Conservation (phyloP, 2,329 filamentous ascomycete species). For the Huntiella moniliformis region DNA sequence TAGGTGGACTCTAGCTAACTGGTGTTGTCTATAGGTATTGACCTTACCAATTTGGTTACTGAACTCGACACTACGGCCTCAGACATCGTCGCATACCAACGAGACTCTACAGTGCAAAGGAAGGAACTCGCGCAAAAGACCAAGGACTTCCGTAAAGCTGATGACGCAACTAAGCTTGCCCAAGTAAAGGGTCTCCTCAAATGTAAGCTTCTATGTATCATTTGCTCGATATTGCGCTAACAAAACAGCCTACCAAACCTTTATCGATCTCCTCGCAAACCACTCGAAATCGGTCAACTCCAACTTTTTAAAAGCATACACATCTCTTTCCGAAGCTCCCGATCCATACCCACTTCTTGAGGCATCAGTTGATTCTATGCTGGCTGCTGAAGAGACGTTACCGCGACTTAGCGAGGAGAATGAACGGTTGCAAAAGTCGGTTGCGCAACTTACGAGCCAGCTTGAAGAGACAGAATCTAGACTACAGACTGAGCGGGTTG, state of each 20-base stretch:
- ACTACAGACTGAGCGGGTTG: slow-evolving; percentile 57
- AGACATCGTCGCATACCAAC: slow-evolving; percentile 81
- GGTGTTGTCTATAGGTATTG: slow-evolving; percentile 44
- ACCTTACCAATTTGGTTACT: slow-evolving; percentile 65
- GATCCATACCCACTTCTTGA: slow-evolving; percentile 94
- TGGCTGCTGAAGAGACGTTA: slow-evolving; percentile 78
- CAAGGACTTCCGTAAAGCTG: slow-evolving; percentile 89
- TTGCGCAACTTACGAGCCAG: slow-evolving; percentile 57
- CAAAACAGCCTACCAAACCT: slow-evolving; percentile 69
- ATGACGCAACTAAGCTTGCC: slow-evolving; percentile 66
- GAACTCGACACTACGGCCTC: slow-evolving; percentile 85
- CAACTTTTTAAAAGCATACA: slow-evolving; percentile 83
- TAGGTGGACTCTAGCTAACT: neutral
- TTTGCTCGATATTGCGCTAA: neutral
- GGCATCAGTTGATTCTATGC: slow-evolving; percentile 72
- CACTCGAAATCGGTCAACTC: slow-evolving; percentile 90
- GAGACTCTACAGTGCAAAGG: slow-evolving; percentile 85
- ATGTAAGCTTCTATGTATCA: slow-evolving; percentile 27
- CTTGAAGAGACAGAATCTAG: slow-evolving; percentile 66
- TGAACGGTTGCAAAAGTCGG: slow-evolving; percentile 61
- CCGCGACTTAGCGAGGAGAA: slow-evolving; percentile 84
- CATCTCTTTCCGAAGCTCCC: slow-evolving; percentile 80
- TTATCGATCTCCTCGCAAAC: slow-evolving; percentile 90
- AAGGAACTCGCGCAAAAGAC: slow-evolving; percentile 99
- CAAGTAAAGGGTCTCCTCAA: slow-evolving; percentile 85